phyloP scores from a whole-genome alignment of 78 protist genomes.

The Dictyostelium brefeldianum region DNA sequence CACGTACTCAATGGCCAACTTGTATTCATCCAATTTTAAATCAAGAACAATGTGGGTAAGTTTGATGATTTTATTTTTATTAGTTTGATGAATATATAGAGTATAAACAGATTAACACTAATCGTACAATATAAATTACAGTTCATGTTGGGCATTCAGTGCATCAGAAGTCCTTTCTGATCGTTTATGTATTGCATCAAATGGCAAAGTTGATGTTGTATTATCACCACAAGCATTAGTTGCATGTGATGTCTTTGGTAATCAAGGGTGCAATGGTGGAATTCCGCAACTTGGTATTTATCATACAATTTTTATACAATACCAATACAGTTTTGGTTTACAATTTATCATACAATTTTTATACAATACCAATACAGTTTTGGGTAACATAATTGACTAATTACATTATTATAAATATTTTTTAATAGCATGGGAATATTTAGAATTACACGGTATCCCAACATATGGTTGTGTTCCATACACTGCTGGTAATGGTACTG shows the following conservation, averaged over 20 bases:
- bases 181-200: conserved; percentile 72
- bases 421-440: conserved; percentile 11
- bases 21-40: conserved; percentile 53
- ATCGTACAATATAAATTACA: too few relatives aligned
- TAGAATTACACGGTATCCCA: conserved; percentile 74
- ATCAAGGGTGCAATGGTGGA: conserved; percentile 87
- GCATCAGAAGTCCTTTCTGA: conserved; percentile 61
- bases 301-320: conserved; percentile 65
- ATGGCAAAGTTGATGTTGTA: conserved; percentile 38
- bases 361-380: conserved; percentile 5
- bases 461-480: conserved; percentile 84
- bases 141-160: conserved; percentile 76
- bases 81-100: neutral
- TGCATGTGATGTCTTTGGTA: conserved; percentile 28
- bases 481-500: conserved; percentile 80
- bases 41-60: conserved; percentile 58
- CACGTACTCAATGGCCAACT: conserved; percentile 51
- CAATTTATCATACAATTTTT: conserved; percentile 73
- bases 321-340: neutral
- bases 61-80: neutral
- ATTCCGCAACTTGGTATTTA: conserved; percentile 69
- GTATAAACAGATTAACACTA: too few relatives aligned
- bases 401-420: too few relatives aligned
- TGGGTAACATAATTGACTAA: too few relatives aligned
- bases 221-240: conserved; percentile 75